Conservation (phyloP, 345 rosid species). For the Salix exigua region DNA sequence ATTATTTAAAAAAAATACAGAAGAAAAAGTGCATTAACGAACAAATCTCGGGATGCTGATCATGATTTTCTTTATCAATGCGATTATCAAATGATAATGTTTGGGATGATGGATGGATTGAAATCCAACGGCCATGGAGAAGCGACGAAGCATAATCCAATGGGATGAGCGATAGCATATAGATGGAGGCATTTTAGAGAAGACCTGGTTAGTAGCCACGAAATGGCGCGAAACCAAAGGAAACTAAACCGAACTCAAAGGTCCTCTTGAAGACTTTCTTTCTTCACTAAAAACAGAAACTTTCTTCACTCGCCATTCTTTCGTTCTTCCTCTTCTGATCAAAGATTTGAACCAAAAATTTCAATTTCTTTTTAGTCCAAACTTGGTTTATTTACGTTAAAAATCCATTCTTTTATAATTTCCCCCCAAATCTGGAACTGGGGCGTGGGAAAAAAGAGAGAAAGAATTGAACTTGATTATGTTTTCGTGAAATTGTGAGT, state of each 20-base stretch:
- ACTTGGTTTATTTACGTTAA: background rate
- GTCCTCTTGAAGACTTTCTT: slow-evolving; percentile 39
- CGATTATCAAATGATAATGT: no score
- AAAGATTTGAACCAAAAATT: slow-evolving; percentile 4
- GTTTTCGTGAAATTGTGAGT: slow-evolving; percentile 8
- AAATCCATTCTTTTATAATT: background rate
- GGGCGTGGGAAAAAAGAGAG: background rate
- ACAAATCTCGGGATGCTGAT: no score
- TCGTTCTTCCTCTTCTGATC: slow-evolving; percentile 5
- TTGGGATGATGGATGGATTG: no score
- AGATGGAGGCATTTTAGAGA: slow-evolving; percentile 12
- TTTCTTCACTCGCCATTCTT: slow-evolving; percentile 19
- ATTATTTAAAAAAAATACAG: no score
- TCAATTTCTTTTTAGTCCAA: slow-evolving; percentile 8
- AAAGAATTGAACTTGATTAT: background rate
- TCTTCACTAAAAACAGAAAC: slow-evolving; percentile 7
- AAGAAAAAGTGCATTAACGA: no score
- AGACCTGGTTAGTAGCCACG: slow-evolving; percentile 55
- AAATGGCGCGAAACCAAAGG: slow-evolving; percentile 84
- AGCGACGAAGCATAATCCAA: background rate
- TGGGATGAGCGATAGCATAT: background rate
- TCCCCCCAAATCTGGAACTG: background rate
- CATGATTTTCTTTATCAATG: no score
- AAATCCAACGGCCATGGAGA: no score
- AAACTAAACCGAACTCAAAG: slow-evolving; percentile 49